phyloP scores from a whole-genome alignment of 192 early-diverging fungal species.

The Linnemannia exigua region DNA sequence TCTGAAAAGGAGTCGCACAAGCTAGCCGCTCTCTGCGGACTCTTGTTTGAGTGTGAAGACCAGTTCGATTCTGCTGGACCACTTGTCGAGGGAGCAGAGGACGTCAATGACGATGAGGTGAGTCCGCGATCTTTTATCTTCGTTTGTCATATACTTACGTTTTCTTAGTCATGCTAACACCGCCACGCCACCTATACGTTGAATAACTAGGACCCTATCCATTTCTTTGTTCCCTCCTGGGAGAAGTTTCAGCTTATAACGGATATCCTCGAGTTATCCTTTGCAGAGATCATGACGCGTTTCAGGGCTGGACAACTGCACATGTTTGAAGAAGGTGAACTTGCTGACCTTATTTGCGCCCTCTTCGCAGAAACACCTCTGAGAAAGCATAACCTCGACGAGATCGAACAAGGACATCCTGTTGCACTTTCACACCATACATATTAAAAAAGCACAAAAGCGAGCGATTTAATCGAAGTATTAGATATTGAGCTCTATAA shows the following conservation, averaged over 20 bases:
- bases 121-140: background rate
- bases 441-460: background rate
- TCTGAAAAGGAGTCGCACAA: conserved; percentile 58
- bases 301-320: conserved; percentile 60
- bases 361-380: conserved; percentile 71
- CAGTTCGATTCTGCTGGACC: conserved; percentile 52
- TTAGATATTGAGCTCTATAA: conserved; percentile 15
- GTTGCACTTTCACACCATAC: conserved; percentile 14
- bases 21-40: conserved; percentile 48
- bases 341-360: conserved; percentile 65
- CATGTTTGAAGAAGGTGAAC: conserved; percentile 62
- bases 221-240: conserved; percentile 59
- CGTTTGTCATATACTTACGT: too few relatives aligned
- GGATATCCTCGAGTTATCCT: conserved; percentile 67
- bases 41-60: conserved; percentile 57
- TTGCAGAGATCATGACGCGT: conserved; percentile 68
- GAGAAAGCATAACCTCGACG: conserved; percentile 61
- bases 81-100: conserved; percentile 26
- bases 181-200: background rate
- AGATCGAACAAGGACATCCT: conserved; percentile 62
- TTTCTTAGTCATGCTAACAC: background rate
- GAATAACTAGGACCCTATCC: conserved; percentile 41
- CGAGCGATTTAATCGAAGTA: background rate
- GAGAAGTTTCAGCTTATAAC: conserved; percentile 65
- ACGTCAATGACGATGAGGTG: conserved; percentile 41